These are phyloP conservation scores for Yarrowia sp. DNA, from an alignment of 805 yeast genomes.

Conservation along the genomic window DNA sequence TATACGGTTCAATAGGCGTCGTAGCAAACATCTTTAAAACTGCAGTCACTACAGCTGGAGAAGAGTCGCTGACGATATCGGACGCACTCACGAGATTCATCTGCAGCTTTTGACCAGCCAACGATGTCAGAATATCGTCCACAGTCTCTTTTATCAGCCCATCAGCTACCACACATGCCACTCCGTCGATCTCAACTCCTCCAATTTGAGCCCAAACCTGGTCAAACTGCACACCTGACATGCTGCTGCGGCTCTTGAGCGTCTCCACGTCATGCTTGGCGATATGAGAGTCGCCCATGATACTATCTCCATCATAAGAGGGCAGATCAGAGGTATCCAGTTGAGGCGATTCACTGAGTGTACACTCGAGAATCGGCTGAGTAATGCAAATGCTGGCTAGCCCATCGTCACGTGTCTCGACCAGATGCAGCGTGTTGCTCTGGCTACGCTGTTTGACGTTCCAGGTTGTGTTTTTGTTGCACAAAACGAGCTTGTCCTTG, in stretches of 20 bases:
- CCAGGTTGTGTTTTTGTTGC: slow-evolving; percentile 35
- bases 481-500: slow-evolving; percentile 19
- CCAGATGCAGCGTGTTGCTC: slow-evolving; percentile 32
- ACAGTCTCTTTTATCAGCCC: slow-evolving; percentile 45
- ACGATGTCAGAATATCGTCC: slow-evolving; percentile 45
- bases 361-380: slow-evolving; percentile 26
- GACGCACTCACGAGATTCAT: slow-evolving; percentile 38
- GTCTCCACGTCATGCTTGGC: slow-evolving; percentile 8
- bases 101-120: slow-evolving; percentile 38
- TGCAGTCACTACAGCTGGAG: slow-evolving; percentile 57
- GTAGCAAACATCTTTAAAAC: slow-evolving; percentile 58
- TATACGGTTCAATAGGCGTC: slow-evolving; percentile 46
- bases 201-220: slow-evolving; percentile 59
- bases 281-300: slow-evolving; percentile 5
- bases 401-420: slow-evolving; percentile 50
- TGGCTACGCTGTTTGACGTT: slow-evolving; percentile 23
- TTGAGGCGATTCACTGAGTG: neutral
- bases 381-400: slow-evolving; percentile 7
- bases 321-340: slow-evolving; percentile 16
- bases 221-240: slow-evolving; percentile 63
- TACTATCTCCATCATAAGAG: slow-evolving; percentile 5
- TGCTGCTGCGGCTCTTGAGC: slow-evolving; percentile 47
- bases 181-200: slow-evolving; percentile 63
- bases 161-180: slow-evolving; percentile 50
- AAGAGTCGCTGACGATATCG: slow-evolving; percentile 49